These are phyloP conservation scores for Erysimum cheiri DNA, from an alignment of 441 rosid genomes.

Conservation along the genomic window DNA sequence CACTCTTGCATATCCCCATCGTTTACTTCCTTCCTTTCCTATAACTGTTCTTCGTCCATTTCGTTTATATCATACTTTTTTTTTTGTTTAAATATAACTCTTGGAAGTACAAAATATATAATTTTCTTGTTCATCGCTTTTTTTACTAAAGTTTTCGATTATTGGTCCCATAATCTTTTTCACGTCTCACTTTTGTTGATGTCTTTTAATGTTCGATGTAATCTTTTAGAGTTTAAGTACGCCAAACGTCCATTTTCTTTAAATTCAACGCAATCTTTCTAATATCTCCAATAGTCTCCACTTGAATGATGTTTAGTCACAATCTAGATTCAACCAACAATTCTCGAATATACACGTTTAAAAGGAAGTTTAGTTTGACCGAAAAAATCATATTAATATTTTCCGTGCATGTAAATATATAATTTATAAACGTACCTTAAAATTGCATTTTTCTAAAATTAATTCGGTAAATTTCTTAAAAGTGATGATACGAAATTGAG, in stretches of 20 bases:
- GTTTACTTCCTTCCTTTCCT: conserved; percentile 25
- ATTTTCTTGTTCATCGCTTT: conserved; percentile 21
- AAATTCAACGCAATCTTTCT: neutral
- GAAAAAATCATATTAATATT: neutral
- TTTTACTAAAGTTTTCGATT: conserved; percentile 27
- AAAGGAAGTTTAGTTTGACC: neutral
- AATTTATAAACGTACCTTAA: neutral
- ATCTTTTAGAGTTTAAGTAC: neutral
- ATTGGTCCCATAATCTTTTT: conserved; percentile 28
- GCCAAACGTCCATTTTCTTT: conserved; percentile 4
- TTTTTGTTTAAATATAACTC: neutral
- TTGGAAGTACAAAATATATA: conserved; percentile 25
- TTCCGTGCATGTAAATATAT: neutral
- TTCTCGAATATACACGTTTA: neutral
- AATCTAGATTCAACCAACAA: neutral
- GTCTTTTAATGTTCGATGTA: neutral
- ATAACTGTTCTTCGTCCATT: conserved; percentile 18
- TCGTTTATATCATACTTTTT: neutral
- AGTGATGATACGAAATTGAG: conserved; percentile 11
- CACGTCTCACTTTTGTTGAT: neutral
- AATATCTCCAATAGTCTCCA: no score
- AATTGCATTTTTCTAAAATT: neutral
- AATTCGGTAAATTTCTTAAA: neutral
- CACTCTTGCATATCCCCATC: conserved; percentile 35
- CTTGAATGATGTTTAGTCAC: conserved; percentile 8